Percentiles rank a stretch among this genome's conserved stretches.
These are phyloP conservation scores for Pilobolus umbonatus DNA, from an alignment of 192 early-diverging fungal genomes.

Conservation along the genomic window DNA sequence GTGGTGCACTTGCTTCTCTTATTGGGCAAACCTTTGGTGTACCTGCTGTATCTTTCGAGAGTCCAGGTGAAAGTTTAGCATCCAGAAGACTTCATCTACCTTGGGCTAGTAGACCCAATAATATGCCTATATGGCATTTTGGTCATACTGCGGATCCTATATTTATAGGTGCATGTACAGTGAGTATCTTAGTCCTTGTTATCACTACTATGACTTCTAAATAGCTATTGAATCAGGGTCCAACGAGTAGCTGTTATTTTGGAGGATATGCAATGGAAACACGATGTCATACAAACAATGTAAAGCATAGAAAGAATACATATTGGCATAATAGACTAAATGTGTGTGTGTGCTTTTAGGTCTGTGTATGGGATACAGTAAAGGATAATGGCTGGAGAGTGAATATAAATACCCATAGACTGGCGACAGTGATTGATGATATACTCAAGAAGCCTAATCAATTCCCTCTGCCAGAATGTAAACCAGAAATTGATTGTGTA, in stretches of 20 bases:
- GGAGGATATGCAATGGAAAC: conserved; percentile 42
- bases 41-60: conserved; percentile 78
- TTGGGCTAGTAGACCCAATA: conserved; percentile 45
- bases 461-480: conserved; percentile 42
- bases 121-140: conserved; percentile 85
- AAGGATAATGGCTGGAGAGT: conserved; percentile 57
- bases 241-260: conserved; percentile 28
- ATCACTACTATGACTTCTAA: conserved; percentile 70
- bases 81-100: conserved; percentile 79
- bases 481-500: conserved; percentile 53
- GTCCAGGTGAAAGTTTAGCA: conserved; percentile 78
- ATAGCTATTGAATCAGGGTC: conserved; percentile 54
- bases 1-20: conserved; percentile 68
- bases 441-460: conserved; percentile 44
- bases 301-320: background rate
- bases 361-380: conserved; percentile 66
- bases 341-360: conserved; percentile 2
- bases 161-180: conserved; percentile 77
- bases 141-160: conserved; percentile 91
- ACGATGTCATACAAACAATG: conserved; percentile 47
- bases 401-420: conserved; percentile 76
- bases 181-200: conserved; percentile 3
- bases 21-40: conserved; percentile 80
- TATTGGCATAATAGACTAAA: background rate
- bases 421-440: conserved; percentile 71